phyloP scores from a whole-genome alignment of 352 stramenopile species.

The Phytopythium vexans region DNA sequence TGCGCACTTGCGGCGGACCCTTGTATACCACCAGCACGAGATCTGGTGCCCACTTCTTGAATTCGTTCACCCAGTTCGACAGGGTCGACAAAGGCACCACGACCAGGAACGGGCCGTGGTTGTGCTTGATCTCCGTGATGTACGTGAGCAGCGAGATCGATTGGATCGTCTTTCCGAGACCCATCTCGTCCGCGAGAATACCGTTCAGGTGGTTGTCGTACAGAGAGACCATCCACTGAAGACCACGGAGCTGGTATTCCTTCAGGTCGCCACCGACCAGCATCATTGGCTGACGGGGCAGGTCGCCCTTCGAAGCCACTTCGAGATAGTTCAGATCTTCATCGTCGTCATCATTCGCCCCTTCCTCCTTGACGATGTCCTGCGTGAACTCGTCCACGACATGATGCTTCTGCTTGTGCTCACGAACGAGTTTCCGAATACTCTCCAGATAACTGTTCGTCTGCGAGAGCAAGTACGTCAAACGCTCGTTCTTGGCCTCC shows the following conservation, averaged over 20 bases:
- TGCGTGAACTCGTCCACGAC: slow-evolving; percentile 45
- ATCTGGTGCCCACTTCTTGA: slow-evolving; percentile 93
- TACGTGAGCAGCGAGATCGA: slow-evolving; percentile 85
- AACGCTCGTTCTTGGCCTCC: slow-evolving; percentile 96
- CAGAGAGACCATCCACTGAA: slow-evolving; percentile 99
- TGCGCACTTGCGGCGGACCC: slow-evolving; percentile 71
- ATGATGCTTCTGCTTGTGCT: slow-evolving; percentile 87
- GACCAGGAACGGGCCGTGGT: slow-evolving; percentile 96
- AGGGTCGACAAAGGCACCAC: slow-evolving; percentile 95
- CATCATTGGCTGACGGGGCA: slow-evolving; percentile 92
- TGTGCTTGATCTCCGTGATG: slow-evolving; percentile 81
- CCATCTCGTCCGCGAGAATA: slow-evolving; percentile 98
- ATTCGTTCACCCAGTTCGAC: slow-evolving; percentile 94
- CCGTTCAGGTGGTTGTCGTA: slow-evolving; percentile 98
- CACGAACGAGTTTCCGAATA: slow-evolving; percentile 91
- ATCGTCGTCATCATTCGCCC: slow-evolving; percentile 25
- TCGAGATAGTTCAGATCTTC: slow-evolving; percentile 85
- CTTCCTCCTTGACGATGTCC: slow-evolving; percentile 31
- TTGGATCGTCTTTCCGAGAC: slow-evolving; percentile 87
- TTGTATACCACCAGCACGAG: slow-evolving; percentile 98
- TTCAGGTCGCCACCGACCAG: slow-evolving; percentile 96
- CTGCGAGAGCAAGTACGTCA: slow-evolving; percentile 96
- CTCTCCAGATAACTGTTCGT: slow-evolving; percentile 96
- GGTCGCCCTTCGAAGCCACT: slow-evolving; percentile 78
- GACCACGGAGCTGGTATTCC: slow-evolving; percentile 97